phyloP scores from a whole-genome alignment of 108 stramenopile species.

The Discostella pseudostelligera region DNA sequence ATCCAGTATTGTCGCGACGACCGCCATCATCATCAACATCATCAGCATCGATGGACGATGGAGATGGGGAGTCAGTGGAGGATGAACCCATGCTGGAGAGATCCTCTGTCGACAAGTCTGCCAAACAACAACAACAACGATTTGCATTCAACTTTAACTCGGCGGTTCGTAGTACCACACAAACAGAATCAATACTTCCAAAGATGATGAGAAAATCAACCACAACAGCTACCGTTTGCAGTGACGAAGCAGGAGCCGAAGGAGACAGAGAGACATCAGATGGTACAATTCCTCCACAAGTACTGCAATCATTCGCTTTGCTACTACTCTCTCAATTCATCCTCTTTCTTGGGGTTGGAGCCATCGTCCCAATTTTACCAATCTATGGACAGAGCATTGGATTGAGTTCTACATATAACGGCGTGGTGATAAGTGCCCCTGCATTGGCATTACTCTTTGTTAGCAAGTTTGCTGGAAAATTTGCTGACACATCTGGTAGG shows the following conservation, averaged over 20 bases:
- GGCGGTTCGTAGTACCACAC: conserved; percentile 22
- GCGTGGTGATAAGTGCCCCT: conserved; percentile 73
- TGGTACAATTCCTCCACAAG: conserved; percentile 20
- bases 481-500: conserved; percentile 56
- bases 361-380: conserved; percentile 73
- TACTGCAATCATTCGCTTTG: conserved; percentile 50
- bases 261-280: too few species aligned
- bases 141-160: conserved; percentile 4
- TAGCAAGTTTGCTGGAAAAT: conserved; percentile 47
- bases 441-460: conserved; percentile 60
- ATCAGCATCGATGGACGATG: too few species aligned
- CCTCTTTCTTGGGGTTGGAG: conserved; percentile 77
- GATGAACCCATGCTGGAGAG: too few species aligned
- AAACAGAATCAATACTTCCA: conserved; percentile 34
- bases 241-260: too few species aligned
- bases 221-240: too few species aligned
- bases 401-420: conserved; percentile 61
- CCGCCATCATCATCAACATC: too few species aligned
- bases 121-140: too few species aligned
- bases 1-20: too few species aligned
- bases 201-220: neutral
- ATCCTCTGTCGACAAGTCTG: too few species aligned
- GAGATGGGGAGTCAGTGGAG: too few species aligned
- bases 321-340: conserved; percentile 70
- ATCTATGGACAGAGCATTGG: conserved; percentile 77